A percentile compares a stretch with the other conserved stretches of the same genome.
Conservation (phyloP, 2,329 filamentous ascomycete species). For the Lizonia empirigonia region DNA sequence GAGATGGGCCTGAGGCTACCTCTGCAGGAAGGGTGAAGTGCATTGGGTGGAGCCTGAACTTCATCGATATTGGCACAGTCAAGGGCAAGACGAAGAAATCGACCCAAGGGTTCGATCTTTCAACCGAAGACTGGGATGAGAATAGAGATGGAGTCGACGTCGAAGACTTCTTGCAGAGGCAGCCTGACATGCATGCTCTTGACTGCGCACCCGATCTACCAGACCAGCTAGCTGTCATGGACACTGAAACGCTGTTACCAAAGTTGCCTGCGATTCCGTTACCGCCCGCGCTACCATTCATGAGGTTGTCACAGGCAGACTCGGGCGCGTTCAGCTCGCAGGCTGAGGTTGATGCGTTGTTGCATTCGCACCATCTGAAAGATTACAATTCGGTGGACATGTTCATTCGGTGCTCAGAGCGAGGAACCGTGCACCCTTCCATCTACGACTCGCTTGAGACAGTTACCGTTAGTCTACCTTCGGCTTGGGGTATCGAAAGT, state of each 20-base stretch:
- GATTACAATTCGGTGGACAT: conserved; percentile 79
- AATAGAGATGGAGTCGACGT: conserved; percentile 42
- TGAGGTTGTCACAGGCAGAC: conserved; percentile 35
- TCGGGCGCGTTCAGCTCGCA: conserved; percentile 49
- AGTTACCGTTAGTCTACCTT: conserved; percentile 65
- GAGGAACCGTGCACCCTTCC: conserved; percentile 74
- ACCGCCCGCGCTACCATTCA: conserved; percentile 43
- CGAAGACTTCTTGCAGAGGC: conserved; percentile 49
- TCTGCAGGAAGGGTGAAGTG: conserved; percentile 47
- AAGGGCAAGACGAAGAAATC: conserved; percentile 48
- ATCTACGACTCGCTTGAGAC: conserved; percentile 87
- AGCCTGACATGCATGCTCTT: conserved; percentile 41
- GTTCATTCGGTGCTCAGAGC: conserved; percentile 73
- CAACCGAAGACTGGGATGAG: conserved; percentile 43
- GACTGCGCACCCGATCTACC: conserved; percentile 48
- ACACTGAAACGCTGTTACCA: conserved; percentile 45
- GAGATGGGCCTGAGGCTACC: background rate
- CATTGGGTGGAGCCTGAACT: conserved; percentile 61
- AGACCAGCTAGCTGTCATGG: conserved; percentile 50
- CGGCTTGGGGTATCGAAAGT: conserved; percentile 51
- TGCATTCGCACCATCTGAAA: conserved; percentile 58
- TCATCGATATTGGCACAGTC: conserved; percentile 56
- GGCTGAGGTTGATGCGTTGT: conserved; percentile 47
- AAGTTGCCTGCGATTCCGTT: conserved; percentile 48
- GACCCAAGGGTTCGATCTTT: conserved; percentile 25